phyloP scores from a whole-genome alignment of 148 eudicot species.

The Persicaria tinctoria region DNA sequence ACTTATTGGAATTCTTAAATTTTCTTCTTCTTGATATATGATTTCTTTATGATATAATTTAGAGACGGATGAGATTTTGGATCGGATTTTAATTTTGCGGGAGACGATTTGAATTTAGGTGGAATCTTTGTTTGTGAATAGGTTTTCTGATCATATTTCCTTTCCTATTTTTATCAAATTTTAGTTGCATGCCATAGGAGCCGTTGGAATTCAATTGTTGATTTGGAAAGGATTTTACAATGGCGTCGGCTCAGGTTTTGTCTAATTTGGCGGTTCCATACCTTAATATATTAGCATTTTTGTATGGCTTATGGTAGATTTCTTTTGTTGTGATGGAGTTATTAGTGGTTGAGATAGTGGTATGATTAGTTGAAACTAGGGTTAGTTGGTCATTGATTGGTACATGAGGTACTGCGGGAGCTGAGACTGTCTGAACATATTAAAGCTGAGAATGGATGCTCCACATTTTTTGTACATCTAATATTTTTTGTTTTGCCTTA shows the following conservation, averaged over 20 bases:
- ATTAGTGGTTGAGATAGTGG: neutral
- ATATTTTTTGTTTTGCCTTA: conserved; percentile 9
- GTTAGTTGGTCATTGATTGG: neutral
- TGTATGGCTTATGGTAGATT: neutral
- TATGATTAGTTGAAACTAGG: neutral
- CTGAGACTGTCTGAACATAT: neutral
- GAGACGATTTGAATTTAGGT: too few species aligned
- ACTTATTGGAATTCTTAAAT: too few species aligned
- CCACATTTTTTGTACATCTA: neutral
- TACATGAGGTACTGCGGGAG: neutral
- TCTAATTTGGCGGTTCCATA: conserved; percentile 25
- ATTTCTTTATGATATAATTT: too few species aligned
- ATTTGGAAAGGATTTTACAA: too few species aligned
- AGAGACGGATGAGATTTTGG: too few species aligned
- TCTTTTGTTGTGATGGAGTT: neutral
- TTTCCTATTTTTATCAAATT: too few species aligned
- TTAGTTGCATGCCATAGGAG: too few species aligned
- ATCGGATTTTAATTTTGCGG: too few species aligned
- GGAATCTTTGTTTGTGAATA: too few species aligned
- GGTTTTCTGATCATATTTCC: too few species aligned
- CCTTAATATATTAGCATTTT: neutral
- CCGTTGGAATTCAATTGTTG: too few species aligned
- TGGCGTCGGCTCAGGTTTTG: conserved; percentile 65
- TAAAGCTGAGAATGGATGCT: neutral
- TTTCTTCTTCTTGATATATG: too few species aligned